Evolutionary conservation across 257 asterid genomes (phyloP), one percentile per base, ranked within the genome.

Genomic region (Rehmannia glutinosa): DNA sequence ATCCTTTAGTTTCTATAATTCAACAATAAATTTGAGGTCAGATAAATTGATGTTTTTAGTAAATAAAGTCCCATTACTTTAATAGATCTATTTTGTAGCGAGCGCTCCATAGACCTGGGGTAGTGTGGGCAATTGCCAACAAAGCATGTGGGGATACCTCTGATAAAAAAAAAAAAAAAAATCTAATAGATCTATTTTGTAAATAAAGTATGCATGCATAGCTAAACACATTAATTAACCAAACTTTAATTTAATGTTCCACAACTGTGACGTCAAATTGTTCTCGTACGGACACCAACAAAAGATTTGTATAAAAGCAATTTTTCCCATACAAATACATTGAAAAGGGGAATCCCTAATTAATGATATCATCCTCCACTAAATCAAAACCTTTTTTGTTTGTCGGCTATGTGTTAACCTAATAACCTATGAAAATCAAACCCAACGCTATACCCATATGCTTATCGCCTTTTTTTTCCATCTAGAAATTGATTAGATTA

Each of bases 351-450:
- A 32, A 28, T 39, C 70, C 70, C 45, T 25, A 67, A 62, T 68
- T 12, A 46, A 72, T 79, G 82, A 73, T 74, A 78, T 77, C 88
- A 78, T 57, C 71, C 13, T 81, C 88, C 88, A 82, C 88, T 76
- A 78, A 72, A 61, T 33, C 50, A 41, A 7, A 2, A 8, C 60
- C 77, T 67, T 82, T 81, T 78, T 52, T 25, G 70, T 73, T 80
- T 82, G 89, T 82, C 89, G 83, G 80, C 66, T 80, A 58, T 45
- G 79, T 73, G 84, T 73, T 65, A 36, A 50, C 15, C 3, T 9
- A 41, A 8, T 12, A 8, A 2, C 82, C 75, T 72, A 77, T 77
- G 66, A 68, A 64, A 67, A 78, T 55, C 74, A 41, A 20, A 20
- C 46, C 81, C 56, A 45, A 9, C 39, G 15, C 60, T 30, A 20